These are phyloP conservation scores for Trichoderma sp. DNA, from an alignment of 2,329 filamentous ascomycete genomes.

Conservation along the genomic window DNA sequence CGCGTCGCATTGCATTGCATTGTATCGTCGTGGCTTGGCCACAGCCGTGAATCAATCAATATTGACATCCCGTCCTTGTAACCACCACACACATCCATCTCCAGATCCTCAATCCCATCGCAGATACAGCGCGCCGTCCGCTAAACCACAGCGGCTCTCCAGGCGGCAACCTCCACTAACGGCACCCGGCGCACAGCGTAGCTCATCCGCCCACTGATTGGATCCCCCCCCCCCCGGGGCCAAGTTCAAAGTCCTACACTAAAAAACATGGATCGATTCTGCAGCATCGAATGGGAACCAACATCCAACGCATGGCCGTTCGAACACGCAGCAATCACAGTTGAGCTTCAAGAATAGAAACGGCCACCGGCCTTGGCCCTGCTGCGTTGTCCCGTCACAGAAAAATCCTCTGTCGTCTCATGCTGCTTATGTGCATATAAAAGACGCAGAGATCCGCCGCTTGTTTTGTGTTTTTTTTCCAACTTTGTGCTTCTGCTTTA, in stretches of 20 bases:
- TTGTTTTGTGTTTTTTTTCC: not conserved
- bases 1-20: not conserved
- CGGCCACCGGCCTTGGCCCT: not conserved
- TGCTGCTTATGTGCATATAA: not conserved
- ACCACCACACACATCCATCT: no score
- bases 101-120: not conserved
- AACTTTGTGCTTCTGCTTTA: not conserved
- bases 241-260: conserved; percentile 6
- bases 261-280: no score
- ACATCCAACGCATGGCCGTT: no score
- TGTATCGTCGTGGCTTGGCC: not conserved
- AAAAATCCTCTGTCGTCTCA: not conserved
- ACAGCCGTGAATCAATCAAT: not conserved
- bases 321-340: not conserved
- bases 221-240: no score
- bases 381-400: not conserved
- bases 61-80: no score
- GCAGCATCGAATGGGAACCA: no score
- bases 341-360: conserved; percentile 9
- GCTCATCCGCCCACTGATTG: conserved; percentile 10
- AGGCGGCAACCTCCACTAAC: conserved; percentile 17
- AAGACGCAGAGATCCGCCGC: not conserved
- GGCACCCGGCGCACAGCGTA: conserved; percentile 17
- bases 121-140: not conserved
- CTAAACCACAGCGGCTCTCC: not conserved